Evolutionary conservation across 768 basidiomycete genomes (phyloP).

Genomic region (Xerocomus potaroensis): DNA sequence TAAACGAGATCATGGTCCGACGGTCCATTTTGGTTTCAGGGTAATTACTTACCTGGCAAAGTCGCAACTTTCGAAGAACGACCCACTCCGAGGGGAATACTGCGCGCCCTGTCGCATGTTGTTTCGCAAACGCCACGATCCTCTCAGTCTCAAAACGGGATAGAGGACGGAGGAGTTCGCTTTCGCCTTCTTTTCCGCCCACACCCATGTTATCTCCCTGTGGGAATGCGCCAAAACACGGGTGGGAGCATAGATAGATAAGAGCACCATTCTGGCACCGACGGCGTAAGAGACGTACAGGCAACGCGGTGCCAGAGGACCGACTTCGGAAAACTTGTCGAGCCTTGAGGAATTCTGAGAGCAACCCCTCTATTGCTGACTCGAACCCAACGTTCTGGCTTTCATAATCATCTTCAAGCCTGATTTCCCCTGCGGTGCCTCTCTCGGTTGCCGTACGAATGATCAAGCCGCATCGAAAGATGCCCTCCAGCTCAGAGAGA

Average conservation of each 20-base stretch:
- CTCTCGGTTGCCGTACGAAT: neutral
- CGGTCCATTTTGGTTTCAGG: no score
- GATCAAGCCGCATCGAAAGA: constrained; percentile 13
- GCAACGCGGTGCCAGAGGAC: constrained; percentile 7
- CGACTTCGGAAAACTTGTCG: constrained; percentile 24
- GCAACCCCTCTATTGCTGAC: constrained; percentile 26
- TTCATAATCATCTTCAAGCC: neutral
- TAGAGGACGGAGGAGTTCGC: constrained; percentile 36
- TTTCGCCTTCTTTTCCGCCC: constrained; percentile 4
- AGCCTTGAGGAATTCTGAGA: constrained; percentile 34
- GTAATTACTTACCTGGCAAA: constrained; percentile 33
- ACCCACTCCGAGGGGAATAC: constrained; percentile 32
- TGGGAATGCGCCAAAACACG: neutral
- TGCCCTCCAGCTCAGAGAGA: constrained; percentile 14
- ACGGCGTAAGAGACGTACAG: constrained; percentile 8
- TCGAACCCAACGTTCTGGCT: constrained; percentile 30
- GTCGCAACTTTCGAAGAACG: constrained; percentile 41
- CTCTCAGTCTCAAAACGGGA: constrained; percentile 40
- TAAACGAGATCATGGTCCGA: neutral
- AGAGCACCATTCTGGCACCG: neutral
- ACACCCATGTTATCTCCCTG: constrained; percentile 8
- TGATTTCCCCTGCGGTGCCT: neutral
- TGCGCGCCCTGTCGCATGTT: constrained; percentile 7
- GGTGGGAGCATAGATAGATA: neutral
- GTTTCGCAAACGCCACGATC: constrained; percentile 25